phyloP scores from a whole-genome alignment of 2,329 filamentous ascomycete genomes.

The Nothophaeocryptopus gaeumannii region DNA sequence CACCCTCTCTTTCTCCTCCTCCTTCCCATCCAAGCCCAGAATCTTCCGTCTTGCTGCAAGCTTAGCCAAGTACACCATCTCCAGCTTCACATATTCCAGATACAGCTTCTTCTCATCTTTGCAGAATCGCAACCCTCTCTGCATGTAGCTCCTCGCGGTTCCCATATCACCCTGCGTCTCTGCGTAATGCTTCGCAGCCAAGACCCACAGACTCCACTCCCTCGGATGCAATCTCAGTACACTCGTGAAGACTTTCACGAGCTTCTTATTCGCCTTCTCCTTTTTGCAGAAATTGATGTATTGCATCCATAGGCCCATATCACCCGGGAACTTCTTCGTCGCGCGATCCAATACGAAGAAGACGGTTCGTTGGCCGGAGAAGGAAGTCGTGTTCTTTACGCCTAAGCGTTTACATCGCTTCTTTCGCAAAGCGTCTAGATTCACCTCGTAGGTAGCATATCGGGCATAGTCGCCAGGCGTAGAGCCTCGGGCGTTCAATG shows the following conservation, averaged over 20 bases:
- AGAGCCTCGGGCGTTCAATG: slow-evolving; percentile 76
- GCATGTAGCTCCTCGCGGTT: slow-evolving; percentile 78
- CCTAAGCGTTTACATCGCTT: slow-evolving; percentile 81
- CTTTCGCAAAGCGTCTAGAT: slow-evolving; percentile 67
- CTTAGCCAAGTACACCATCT: slow-evolving; percentile 87
- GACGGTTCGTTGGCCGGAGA: slow-evolving; percentile 72
- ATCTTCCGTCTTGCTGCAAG: slow-evolving; percentile 71
- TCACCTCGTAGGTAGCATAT: slow-evolving; percentile 73
- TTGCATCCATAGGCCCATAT: slow-evolving; percentile 79
- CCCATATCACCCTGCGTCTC: slow-evolving; percentile 84
- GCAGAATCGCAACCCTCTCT: slow-evolving; percentile 87
- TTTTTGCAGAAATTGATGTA: slow-evolving; percentile 79
- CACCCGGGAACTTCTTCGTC: slow-evolving; percentile 78
- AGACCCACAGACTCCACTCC: slow-evolving; percentile 79
- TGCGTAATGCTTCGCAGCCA: slow-evolving; percentile 73
- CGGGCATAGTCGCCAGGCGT: slow-evolving; percentile 75
- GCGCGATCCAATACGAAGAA: slow-evolving; percentile 87
- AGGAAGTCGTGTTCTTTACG: slow-evolving; percentile 66
- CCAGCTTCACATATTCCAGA: slow-evolving; percentile 85
- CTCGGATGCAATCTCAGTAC: slow-evolving; percentile 82
- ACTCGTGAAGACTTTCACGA: slow-evolving; percentile 59
- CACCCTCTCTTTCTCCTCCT: slow-evolving; percentile 45
- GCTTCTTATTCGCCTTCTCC: slow-evolving; percentile 60
- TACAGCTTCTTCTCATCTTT: slow-evolving; percentile 70
- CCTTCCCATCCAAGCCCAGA: slow-evolving; percentile 57